phyloP scores from a whole-genome alignment of 1,139 yeast species.

The Yamadazyma taylorii region DNA sequence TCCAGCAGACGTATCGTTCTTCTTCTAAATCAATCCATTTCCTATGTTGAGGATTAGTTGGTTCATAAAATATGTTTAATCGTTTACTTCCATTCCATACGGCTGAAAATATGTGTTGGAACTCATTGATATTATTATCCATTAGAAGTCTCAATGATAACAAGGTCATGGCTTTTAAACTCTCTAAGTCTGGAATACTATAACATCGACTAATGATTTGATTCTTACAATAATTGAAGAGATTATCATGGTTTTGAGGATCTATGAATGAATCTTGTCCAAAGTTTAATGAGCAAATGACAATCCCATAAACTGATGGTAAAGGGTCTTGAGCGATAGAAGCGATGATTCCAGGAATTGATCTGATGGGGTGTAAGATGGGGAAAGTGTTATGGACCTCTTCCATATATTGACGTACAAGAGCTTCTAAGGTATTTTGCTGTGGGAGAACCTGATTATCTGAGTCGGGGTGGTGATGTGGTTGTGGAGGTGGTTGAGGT shows the following conservation, averaged over 20 bases:
- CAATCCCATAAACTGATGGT: conserved; percentile 11
- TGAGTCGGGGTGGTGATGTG: no score
- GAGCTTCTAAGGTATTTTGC: conserved; percentile 1
- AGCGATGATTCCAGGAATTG: conserved; percentile 7
- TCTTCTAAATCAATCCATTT: conserved; percentile 2
- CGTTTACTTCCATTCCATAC: conserved; percentile 3
- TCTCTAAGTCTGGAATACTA: conserved; percentile 20
- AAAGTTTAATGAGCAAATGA: conserved; percentile 10
- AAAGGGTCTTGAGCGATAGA: conserved; percentile 4
- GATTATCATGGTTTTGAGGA: conserved; percentile 7
- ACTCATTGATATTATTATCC: not conserved
- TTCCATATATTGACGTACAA: conserved; percentile 16
- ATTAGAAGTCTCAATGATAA: conserved; percentile 7
- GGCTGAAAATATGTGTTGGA: not conserved
- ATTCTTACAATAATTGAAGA: conserved; percentile 11
- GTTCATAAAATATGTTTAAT: conserved; percentile 3
- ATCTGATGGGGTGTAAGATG: conserved; percentile 14
- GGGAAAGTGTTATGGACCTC: conserved; percentile 18
- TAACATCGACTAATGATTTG: conserved; percentile 21
- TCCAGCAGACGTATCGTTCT: conserved; percentile 5
- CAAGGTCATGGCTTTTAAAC: conserved; percentile 26
- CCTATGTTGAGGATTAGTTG: not conserved
- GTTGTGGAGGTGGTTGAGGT: no score
- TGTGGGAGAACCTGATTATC: not conserved
- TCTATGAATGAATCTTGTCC: conserved; percentile 5